Conservation (phyloP, 2,329 filamentous ascomycete species). For the Clonostachys rhizophaga region DNA sequence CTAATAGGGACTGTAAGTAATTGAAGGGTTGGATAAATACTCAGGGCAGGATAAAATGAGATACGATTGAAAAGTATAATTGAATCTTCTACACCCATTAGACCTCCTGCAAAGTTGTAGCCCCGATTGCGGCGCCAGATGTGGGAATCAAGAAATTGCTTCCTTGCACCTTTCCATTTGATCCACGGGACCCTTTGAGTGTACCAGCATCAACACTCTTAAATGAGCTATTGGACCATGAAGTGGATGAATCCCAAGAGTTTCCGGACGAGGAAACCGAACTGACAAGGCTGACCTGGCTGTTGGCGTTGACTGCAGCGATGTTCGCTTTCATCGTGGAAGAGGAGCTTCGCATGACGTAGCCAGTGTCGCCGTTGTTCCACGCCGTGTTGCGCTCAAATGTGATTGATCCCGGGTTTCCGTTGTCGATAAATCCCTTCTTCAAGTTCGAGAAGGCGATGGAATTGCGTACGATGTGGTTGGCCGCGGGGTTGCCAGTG, state of each 20-base stretch:
- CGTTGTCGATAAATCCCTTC: constrained; percentile 41
- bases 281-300: constrained; percentile 13
- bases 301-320: constrained; percentile 24
- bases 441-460: constrained; percentile 34
- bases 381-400: constrained; percentile 38
- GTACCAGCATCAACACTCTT: constrained; percentile 23
- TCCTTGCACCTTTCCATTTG: constrained; percentile 26
- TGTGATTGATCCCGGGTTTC: constrained; percentile 30
- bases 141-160: constrained; percentile 33
- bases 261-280: constrained; percentile 23
- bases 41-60: too few relatives aligned
- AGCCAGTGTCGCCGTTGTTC: constrained; percentile 36
- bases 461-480: constrained; percentile 34
- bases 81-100: background rate
- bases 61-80: too few relatives aligned
- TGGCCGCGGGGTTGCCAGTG: constrained; percentile 28
- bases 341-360: constrained; percentile 26
- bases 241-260: constrained; percentile 29
- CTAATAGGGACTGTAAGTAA: too few relatives aligned
- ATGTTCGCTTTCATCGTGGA: constrained; percentile 30
- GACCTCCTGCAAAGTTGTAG: constrained; percentile 10
- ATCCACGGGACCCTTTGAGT: constrained; percentile 25
- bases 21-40: too few relatives aligned
- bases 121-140: constrained; percentile 28
- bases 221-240: constrained; percentile 32